These are phyloP conservation scores for Nymphaea thermarum DNA, from an alignment of 164 flowering plant species.

Conservation along the genomic window DNA sequence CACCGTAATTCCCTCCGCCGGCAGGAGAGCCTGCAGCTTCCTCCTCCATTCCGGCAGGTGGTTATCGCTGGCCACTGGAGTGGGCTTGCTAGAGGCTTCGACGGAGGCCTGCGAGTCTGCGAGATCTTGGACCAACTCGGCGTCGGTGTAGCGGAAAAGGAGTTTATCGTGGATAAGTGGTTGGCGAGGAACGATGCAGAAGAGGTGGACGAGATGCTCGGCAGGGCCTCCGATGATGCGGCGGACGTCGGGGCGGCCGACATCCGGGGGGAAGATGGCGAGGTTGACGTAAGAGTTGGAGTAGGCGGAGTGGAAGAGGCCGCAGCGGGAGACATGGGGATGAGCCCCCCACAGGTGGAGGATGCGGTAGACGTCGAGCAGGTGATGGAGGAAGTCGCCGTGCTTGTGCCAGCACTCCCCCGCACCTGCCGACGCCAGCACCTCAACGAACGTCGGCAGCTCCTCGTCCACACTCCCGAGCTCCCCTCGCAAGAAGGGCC, in stretches of 20 bases:
- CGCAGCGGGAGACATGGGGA: conserved; percentile 62
- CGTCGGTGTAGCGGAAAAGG: conserved; percentile 51
- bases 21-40: conserved; percentile 44
- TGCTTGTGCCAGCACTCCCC: conserved; percentile 99
- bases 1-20: conserved; percentile 42
- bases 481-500: conserved; percentile 80
- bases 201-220: conserved; percentile 68
- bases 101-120: conserved; percentile 35
- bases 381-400: conserved; percentile 87
- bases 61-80: conserved; percentile 15
- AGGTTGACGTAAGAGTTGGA: conserved; percentile 96
- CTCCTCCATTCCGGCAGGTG: conserved; percentile 60
- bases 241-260: conserved; percentile 63
- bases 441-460: conserved; percentile 55
- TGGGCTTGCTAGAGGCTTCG: conserved; percentile 19
- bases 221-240: conserved; percentile 63
- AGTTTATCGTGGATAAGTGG: conserved; percentile 75
- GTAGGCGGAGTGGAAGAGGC: conserved; percentile 95
- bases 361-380: conserved; percentile 57
- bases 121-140: conserved; percentile 55
- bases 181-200: conserved; percentile 83
- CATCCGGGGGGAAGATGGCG: conserved; percentile 81
- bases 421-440: conserved; percentile 77
- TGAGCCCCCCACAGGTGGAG: conserved; percentile 64
- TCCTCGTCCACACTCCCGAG: conserved; percentile 37